Evolutionary conservation across 2,329 filamentous ascomycete species (phyloP).

Genomic region (Fusarium temperatum): DNA sequence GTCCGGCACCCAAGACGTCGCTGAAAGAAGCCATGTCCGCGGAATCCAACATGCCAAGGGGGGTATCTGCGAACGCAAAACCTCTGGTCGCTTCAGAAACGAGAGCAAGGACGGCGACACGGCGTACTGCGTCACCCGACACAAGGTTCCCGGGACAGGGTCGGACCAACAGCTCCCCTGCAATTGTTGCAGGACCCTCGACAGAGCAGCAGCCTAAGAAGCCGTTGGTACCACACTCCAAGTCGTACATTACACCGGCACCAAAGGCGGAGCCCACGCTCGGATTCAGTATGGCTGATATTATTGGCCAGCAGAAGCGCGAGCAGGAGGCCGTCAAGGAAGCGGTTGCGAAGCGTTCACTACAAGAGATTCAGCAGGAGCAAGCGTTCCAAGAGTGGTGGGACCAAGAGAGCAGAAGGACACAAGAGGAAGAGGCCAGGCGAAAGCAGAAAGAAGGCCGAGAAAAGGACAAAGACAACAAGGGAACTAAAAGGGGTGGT

Average conservation of each 20-base stretch:
- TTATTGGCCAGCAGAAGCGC: conserved; percentile 84
- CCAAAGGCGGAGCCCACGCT: conserved; percentile 70
- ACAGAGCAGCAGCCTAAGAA: conserved; percentile 47
- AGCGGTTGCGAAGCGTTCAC: conserved; percentile 84
- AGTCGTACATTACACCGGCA: conserved; percentile 65
- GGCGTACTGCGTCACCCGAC: conserved; percentile 67
- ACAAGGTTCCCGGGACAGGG: conserved; percentile 70
- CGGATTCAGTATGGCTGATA: conserved; percentile 84
- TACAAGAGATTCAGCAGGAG: conserved; percentile 96
- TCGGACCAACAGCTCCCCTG: conserved; percentile 49
- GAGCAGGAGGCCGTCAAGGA: conserved; percentile 87
- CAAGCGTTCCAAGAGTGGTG: conserved; percentile 98
- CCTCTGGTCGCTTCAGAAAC: conserved; percentile 56
- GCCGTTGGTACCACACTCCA: conserved; percentile 66
- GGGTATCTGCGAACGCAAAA: conserved; percentile 49
- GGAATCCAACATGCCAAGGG: conserved; percentile 41
- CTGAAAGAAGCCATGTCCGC: conserved; percentile 58
- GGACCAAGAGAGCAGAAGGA: conserved; percentile 82
- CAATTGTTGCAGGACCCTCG: conserved; percentile 39
- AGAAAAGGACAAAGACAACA: conserved; percentile 57
- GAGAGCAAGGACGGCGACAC: conserved; percentile 49
- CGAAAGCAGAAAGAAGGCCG: conserved; percentile 49
- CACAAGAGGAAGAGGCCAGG: conserved; percentile 69
- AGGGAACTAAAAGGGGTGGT: conserved; percentile 44
- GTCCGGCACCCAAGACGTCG: conserved; percentile 57